Conservation (phyloP, 2,329 filamentous ascomycete genomes). For the Coniochaeta pulveracea region DNA sequence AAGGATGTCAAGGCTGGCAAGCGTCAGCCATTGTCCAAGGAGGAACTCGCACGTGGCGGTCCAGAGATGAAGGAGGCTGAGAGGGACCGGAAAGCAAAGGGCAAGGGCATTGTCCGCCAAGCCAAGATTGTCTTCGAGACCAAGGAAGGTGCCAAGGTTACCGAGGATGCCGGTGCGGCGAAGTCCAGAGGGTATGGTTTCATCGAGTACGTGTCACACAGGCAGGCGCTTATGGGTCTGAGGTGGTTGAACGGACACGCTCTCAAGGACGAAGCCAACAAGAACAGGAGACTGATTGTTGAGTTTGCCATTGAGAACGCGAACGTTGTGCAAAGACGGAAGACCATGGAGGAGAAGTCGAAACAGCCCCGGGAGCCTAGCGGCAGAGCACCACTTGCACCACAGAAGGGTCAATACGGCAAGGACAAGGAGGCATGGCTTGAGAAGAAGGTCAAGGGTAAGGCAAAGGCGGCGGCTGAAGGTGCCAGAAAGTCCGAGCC, state of each 20-base stretch:
- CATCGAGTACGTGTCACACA: conserved; percentile 89
- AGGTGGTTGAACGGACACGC: conserved; percentile 81
- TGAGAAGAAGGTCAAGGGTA: conserved; percentile 12
- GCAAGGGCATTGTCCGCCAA: conserved; percentile 80
- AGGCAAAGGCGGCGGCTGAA: conserved; percentile 8
- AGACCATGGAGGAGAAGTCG: conserved; percentile 42
- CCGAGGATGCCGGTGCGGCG: conserved; percentile 65
- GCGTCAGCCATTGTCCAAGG: conserved; percentile 72
- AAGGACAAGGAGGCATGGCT: conserved; percentile 20
- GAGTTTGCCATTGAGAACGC: conserved; percentile 98
- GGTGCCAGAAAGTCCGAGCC: conserved; percentile 16
- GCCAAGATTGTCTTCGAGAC: conserved; percentile 93
- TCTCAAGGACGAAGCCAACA: conserved; percentile 51
- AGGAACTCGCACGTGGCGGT: conserved; percentile 72
- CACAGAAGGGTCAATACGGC: conserved; percentile 10
- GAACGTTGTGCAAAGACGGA: conserved; percentile 78
- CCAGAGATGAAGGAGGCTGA: conserved; percentile 75
- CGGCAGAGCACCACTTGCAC: no score
- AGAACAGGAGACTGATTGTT: conserved; percentile 81
- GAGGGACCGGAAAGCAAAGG: conserved; percentile 64
- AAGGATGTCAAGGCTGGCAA: conserved; percentile 72
- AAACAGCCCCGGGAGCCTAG: background rate
- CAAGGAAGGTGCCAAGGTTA: conserved; percentile 71
- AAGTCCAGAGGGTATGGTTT: conserved; percentile 92
- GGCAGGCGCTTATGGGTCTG: conserved; percentile 88